These are phyloP conservation scores for Helotiales sp. DNA, from an alignment of 2,329 filamentous ascomycete genomes.

Conservation along the genomic window DNA sequence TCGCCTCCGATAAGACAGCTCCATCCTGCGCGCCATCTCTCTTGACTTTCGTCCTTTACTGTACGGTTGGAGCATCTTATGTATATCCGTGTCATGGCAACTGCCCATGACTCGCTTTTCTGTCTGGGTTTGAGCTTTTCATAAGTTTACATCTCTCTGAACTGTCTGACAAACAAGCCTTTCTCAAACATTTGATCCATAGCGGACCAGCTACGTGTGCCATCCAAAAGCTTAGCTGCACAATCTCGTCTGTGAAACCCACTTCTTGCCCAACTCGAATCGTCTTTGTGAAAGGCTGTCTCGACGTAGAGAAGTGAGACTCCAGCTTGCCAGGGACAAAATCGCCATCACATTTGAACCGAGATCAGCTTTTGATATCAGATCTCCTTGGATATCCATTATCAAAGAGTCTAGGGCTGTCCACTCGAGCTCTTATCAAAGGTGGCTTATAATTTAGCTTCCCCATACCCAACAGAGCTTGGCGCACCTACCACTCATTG, in stretches of 20 bases:
- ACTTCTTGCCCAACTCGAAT: not conserved
- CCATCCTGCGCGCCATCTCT: not conserved
- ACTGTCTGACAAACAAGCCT: not conserved
- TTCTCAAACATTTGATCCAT: not conserved
- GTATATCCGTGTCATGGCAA: too few relatives aligned
- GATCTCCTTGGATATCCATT: constrained; percentile 11
- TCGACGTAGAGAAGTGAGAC: not conserved
- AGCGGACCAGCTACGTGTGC: not conserved
- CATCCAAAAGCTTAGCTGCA: not conserved
- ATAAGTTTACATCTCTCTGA: too few relatives aligned
- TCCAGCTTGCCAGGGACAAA: not conserved
- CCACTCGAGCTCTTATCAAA: constrained; percentile 5
- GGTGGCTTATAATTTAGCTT: constrained; percentile 5
- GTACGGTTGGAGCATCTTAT: too few relatives aligned
- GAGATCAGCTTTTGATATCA: constrained; percentile 4
- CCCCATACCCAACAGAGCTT: constrained; percentile 1
- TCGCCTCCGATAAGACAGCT: not conserved
- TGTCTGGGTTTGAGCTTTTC: too few relatives aligned
- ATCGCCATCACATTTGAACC: not conserved
- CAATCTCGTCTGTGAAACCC: not conserved
- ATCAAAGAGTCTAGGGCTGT: constrained; percentile 2
- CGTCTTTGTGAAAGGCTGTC: not conserved
- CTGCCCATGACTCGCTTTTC: too few relatives aligned
- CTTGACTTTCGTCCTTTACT: too few relatives aligned
- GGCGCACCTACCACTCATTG: not conserved